phyloP scores from a whole-genome alignment of 192 early-diverging fungal genomes.

The Jimgerdemannia lactiflua region DNA sequence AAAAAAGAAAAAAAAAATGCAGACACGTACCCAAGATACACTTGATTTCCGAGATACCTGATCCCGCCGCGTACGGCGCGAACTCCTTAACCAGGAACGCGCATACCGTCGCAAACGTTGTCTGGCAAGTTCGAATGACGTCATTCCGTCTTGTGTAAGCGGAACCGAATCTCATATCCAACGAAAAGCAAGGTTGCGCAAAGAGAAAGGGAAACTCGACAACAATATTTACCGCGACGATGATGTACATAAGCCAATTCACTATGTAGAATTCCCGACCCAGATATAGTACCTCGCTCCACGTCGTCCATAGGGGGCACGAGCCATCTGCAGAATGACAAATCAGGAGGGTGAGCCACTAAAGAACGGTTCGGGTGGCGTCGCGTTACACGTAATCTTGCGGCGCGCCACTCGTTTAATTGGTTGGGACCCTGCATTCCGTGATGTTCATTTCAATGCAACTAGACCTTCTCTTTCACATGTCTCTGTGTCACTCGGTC shows the following conservation, averaged over 20 bases:
- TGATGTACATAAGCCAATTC: slow-evolving; percentile 79
- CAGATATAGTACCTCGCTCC: slow-evolving; percentile 61
- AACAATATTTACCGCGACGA: slow-evolving; percentile 51
- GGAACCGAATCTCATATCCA: neutral
- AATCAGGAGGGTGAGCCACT: neutral
- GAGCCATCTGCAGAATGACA: slow-evolving; percentile 40
- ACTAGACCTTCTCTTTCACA: neutral
- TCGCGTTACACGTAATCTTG: no score
- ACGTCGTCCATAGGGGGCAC: slow-evolving; percentile 71
- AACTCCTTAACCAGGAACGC: slow-evolving; percentile 73
- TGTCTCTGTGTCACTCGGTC: no score
- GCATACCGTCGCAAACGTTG: slow-evolving; percentile 66
- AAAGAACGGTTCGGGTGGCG: no score
- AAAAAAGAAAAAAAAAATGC: neutral
- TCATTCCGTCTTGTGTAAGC: neutral
- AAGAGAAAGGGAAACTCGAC: slow-evolving; percentile 4
- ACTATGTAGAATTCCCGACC: slow-evolving; percentile 50
- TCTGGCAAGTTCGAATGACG: slow-evolving; percentile 28
- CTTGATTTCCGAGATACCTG: slow-evolving; percentile 93
- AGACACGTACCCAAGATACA: slow-evolving; percentile 57
- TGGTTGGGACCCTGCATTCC: no score
- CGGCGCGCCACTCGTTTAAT: no score
- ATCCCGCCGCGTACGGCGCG: slow-evolving; percentile 91
- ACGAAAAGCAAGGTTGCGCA: neutral
- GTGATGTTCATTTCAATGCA: no score